Evolutionary conservation across 768 basidiomycete genomes (phyloP), one percentile per base, ranked within the genome.

Genomic region (Phylloporus sp.): DNA sequence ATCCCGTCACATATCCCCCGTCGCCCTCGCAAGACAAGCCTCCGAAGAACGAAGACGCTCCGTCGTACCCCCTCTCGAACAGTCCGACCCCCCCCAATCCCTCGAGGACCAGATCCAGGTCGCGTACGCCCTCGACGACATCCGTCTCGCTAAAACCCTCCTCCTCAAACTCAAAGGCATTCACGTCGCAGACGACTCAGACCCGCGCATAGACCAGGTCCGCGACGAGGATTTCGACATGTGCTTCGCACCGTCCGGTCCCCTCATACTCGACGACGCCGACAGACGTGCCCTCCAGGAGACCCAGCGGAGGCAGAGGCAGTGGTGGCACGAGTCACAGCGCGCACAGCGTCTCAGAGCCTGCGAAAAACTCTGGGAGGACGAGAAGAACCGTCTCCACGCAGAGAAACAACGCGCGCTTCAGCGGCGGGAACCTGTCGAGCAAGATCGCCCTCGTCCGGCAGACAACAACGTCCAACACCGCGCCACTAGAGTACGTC

Each of bases 81-180:
- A 22, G n/a, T n/a, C 36, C 35, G 35, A 17, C 33, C 3, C 31
- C 5, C 54, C 73, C 0, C 66, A 58, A 18, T 64, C 79, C 0
- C 74, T 84, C 50, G 73, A 77, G 40, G 83, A 84, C 70, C 79
- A 79, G 62, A 72, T 84, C 29, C 81, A 84, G 57, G 69, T 75
- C 55, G 84, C 84, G 7, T 84, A 84, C 56, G 80, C 82, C 0
- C 69, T 73, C 52, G 82, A 85, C 61, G 70, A 86, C 68, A 77
- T 85, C 46, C 81, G 78, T 48, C 74, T 79, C 50, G 82, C 83
- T 36, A 81, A 80, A 67, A 69, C 79, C 23, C 73, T 85, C 10
- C 71, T 82, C n/a, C 67, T 86, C 40, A 73, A 75, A 18, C 75
- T 83, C 54, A 77, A 61, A 8, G 82, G 82, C 52, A 74, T 83